Percentiles rank a stretch among this genome's conserved stretches.
These are phyloP conservation scores for Tolypocladium album DNA, from an alignment of 2,329 filamentous ascomycete genomes.

Conservation along the genomic window DNA sequence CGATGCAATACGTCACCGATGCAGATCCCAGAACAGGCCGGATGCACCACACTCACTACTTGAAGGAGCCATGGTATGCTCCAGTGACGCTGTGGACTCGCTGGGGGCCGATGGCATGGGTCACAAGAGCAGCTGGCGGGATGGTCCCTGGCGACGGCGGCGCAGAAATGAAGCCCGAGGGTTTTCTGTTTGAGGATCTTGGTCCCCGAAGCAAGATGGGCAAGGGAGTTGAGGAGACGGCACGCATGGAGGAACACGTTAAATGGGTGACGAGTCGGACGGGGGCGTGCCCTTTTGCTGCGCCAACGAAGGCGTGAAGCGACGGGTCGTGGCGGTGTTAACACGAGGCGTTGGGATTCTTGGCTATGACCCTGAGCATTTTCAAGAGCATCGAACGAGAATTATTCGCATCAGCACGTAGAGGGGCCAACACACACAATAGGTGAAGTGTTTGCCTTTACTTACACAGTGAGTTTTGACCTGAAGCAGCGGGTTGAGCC, in stretches of 20 bases:
- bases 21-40: constrained; percentile 43
- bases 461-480: too few species aligned
- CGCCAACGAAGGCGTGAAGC: background rate
- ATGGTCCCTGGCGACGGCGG: constrained; percentile 32
- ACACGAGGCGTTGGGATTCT: background rate
- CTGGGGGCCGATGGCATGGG: constrained; percentile 47
- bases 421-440: background rate
- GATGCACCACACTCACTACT: constrained; percentile 38
- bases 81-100: constrained; percentile 48
- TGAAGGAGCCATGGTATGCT: constrained; percentile 56
- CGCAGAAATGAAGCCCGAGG: constrained; percentile 29
- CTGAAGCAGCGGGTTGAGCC: background rate
- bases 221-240: constrained; percentile 36
- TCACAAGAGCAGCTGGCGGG: constrained; percentile 31
- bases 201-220: constrained; percentile 47
- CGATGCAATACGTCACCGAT: constrained; percentile 28
- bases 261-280: constrained; percentile 18
- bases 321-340: too few species aligned
- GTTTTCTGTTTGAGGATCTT: constrained; percentile 47
- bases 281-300: constrained; percentile 33
- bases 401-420: background rate
- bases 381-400: background rate
- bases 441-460: too few species aligned
- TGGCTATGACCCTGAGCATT: background rate
- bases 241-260: constrained; percentile 17